phyloP scores from a whole-genome alignment of 176 grass and related monocot genomes.

The Zea mays region DNA sequence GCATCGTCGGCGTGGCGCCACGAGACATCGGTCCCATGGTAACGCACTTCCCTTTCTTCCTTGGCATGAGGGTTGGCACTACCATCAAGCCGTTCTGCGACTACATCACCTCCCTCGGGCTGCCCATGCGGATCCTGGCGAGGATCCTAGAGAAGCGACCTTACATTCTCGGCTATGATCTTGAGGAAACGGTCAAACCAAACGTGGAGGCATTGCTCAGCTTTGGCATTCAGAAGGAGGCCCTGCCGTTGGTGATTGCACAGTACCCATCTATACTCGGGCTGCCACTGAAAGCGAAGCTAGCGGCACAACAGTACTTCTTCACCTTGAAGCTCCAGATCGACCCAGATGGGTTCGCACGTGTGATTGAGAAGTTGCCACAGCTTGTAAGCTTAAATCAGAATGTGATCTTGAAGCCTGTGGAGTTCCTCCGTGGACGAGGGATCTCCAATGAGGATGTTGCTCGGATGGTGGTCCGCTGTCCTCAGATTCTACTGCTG shows the following conservation, averaged over 20 bases:
- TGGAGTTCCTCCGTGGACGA: slow-evolving; percentile 74
- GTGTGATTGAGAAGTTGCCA: slow-evolving; percentile 71
- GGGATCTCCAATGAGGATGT: slow-evolving; percentile 66
- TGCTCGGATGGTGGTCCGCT: slow-evolving; percentile 69
- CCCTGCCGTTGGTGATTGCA: slow-evolving; percentile 64
- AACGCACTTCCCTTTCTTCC: slow-evolving; percentile 86
- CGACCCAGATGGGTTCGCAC: slow-evolving; percentile 73
- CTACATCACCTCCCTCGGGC: slow-evolving; percentile 68
- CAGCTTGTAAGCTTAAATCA: slow-evolving; percentile 87
- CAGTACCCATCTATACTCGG: slow-evolving; percentile 77
- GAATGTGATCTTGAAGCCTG: slow-evolving; percentile 68
- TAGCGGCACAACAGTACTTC: slow-evolving; percentile 82
- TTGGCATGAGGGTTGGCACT: slow-evolving; percentile 86
- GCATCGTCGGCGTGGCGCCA: slow-evolving; percentile 68
- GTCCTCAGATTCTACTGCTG: slow-evolving; percentile 67
- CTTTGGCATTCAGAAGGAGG: slow-evolving; percentile 69
- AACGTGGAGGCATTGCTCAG: slow-evolving; percentile 70
- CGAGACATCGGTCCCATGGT: slow-evolving; percentile 95
- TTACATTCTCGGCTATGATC: slow-evolving; percentile 81
- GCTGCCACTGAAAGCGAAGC: slow-evolving; percentile 79
- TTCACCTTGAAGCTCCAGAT: slow-evolving; percentile 88
- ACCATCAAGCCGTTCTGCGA: slow-evolving; percentile 86
- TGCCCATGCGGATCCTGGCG: slow-evolving; percentile 74
- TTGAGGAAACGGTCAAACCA: slow-evolving; percentile 80
- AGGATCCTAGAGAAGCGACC: slow-evolving; percentile 90